phyloP scores from a whole-genome alignment of 768 basidiomycete genomes.

The Rhodotorula graminis region DNA sequence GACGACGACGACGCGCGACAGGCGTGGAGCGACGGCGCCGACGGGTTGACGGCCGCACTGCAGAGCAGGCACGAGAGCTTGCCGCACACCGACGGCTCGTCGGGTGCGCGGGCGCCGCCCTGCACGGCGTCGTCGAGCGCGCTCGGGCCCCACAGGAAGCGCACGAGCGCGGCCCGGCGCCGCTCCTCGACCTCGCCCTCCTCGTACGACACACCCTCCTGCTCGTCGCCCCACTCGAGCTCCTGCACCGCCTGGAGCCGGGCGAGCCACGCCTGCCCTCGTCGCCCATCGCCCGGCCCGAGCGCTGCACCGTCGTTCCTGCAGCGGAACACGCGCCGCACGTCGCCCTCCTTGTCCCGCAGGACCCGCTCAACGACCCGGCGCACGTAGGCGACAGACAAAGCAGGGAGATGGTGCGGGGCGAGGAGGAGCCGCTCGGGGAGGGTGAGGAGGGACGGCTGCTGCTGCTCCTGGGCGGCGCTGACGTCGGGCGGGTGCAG shows the following conservation, averaged over 20 bases:
- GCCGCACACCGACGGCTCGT: not conserved
- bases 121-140: not conserved
- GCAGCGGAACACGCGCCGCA: not conserved
- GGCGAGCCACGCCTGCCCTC: not conserved
- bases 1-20: not conserved
- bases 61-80: constrained; percentile 1
- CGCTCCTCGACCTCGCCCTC: constrained; percentile 1
- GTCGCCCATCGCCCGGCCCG: not conserved
- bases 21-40: not conserved
- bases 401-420: not conserved
- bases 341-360: not conserved
- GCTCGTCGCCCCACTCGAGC: not conserved
- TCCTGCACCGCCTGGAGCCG: not conserved
- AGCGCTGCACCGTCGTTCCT: not conserved
- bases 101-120: no score
- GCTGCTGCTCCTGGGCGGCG: not conserved
- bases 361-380: not conserved
- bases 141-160: not conserved
- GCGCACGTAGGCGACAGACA: not conserved
- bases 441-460: not conserved
- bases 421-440: not conserved
- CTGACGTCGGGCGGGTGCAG: not conserved
- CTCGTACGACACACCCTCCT: not conserved
- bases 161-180: not conserved
- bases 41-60: not conserved